Base-by-base conservation (phyloP, 2,329 filamentous ascomycete genomes). In the Exophiala xenobiotica region DNA sequence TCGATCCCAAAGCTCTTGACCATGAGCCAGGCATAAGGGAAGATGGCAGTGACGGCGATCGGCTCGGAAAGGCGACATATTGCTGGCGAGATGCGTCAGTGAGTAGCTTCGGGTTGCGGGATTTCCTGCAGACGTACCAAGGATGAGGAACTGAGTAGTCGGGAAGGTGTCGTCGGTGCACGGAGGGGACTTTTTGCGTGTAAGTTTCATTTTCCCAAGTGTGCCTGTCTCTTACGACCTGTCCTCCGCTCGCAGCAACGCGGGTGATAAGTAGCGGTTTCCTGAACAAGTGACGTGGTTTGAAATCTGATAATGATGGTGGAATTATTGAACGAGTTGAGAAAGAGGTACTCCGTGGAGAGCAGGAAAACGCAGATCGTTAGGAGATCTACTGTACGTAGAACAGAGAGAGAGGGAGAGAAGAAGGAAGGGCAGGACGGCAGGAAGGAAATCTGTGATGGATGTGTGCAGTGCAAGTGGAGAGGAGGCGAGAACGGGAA, bases 31-130 rank as follows among this genome's bases (percentile, higher is more conserved):
- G 88, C 88, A 70, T 96, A 96, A 16, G 91, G 91, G 64, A 92
- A 95, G 70, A 96, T 93, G 65, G 88, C 93, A 1, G 90, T 96
- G 58, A 96, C 80, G 44, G 91, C 90, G 63, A 96, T 92, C 18
- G 91, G 91, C 70, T 96, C 91, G 46, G 90, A 88, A 61, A 96
- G 82, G 57, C 91, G 89, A 66, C 95, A 91, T 76, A 96, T 89
- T 68, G 90, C 90, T 95, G 63, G 22, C 20, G 22, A n/a, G 14
- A 18, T 14, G 20, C 18, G 23, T 59, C 18, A 50, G 49, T 44
- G 6, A 50, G n/a, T 12, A 24, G 29, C 31, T 24, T 24, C 31
- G 8, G 35, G 12, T 49, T 23, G 4, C 22, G 47, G 9, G 22
- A 14, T 14, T 12, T 6, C 18, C 14, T 22, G 9, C 4, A 40